Evolutionary conservation across 2,329 filamentous ascomycete genomes (phyloP), one percentile per base, ranked within the genome.

Genomic region (Phoma herbarum): DNA sequence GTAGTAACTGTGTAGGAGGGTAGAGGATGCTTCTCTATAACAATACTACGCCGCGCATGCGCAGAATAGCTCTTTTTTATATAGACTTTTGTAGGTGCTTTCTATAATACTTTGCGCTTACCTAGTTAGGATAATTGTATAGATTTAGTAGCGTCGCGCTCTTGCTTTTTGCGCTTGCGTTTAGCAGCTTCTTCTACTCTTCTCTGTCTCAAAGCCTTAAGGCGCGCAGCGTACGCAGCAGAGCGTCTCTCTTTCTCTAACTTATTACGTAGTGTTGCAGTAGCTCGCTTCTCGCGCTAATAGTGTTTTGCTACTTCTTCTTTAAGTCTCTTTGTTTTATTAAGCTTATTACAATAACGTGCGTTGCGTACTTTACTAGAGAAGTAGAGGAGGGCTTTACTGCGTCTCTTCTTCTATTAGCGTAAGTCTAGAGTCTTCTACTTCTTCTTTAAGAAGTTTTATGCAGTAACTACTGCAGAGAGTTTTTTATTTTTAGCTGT

Each of bases 41-140:
- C 42, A 46, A 46, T 26, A 46, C 43, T n/a, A 46, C 43, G 26
- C 25, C 43, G 43, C 26, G 43, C 43, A 31, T n/a, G 26, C 26
- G 26, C n/a, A 46, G 43, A 46, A 46, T n/a, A 6, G 26, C 26
- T 46, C 43, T 31, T 46, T 46, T 29, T 22, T 31, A 16, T 46
- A 31, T 26, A 31, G 11, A 22, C 25, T 31, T 46, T 20, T 31
- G 26, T 26, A 46, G 43, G 26, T 46, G n/a, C 29, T 37, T 26
- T 48, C 14, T 37, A 11, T 48, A 8, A 48, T 18, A 14, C 45
- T 22, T 48, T 48, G 5, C 20, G 22, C 20, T 48, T 37, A 31
- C 45, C 44, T 35, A 8, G 23, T 25, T 35, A 7, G 20, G 44
- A 23, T 16, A 22, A 14, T 23, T 23, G 37, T 41, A 41, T 41